Base-by-base conservation (phyloP, 345 rosid species). In the Luvunga scandens region DNA sequence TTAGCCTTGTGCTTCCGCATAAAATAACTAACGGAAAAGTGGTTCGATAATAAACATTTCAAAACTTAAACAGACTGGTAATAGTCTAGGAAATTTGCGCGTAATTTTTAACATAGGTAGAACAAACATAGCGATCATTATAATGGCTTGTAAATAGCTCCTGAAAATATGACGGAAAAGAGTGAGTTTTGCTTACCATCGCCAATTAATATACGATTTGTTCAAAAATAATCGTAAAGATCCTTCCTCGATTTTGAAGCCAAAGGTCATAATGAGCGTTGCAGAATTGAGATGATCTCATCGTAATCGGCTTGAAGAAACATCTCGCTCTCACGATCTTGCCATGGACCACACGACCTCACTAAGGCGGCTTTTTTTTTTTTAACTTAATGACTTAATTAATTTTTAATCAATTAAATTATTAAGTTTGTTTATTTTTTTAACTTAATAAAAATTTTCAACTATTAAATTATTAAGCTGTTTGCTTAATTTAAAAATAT, bases 231-330 rank as follows among this genome's bases (percentile, higher is more conserved):
- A 75, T 86, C n/a, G 80, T 81, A 90, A 61, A 83, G 82, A 1
- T 85, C 79, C 77, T 83, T 88, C 83, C 82, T 86, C 22, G 88
- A 80, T 31, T 81, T 57, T 60, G 68, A 69, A 25, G 10, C 71
- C 9, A 50, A 36, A 27, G 28, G 45, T 2, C 65, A 67, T 7
- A 68, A 22, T 3, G 5, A 42, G 14, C 14, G 48, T 42, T 42
- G 79, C 22, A 56, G 82, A 71, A 6, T 60, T 22, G 77, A 81
- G 59, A 81, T 62, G 56, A 84, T 77, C 6, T 77, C 34, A 3
- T 56, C 71, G 42, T 82, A 78, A 13, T 89, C 89, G 2, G 77
- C 42, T 19, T 91, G 92, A 7, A 90, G 81, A 77, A 86, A 89
- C 39, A 73, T 77, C 7, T 71, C 66, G 92, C 94, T 88, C 8